phyloP scores from a whole-genome alignment of 2,329 filamentous ascomycete species.

The Pseudogymnoascus sp. region DNA sequence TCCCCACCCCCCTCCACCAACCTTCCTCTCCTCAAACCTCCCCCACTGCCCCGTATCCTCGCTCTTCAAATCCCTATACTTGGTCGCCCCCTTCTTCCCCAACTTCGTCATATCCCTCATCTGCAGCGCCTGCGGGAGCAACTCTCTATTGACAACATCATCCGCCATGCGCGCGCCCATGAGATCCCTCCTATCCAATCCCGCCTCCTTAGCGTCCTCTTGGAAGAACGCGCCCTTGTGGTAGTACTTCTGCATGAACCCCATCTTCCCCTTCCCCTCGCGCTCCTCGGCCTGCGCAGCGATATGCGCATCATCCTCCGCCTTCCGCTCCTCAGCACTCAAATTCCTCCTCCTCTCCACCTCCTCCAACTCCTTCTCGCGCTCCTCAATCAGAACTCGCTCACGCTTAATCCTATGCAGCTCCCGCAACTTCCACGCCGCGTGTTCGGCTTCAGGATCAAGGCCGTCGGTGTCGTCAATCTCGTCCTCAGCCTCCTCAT shows the following conservation, averaged over 20 bases:
- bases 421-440: conserved; percentile 91
- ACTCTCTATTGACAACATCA: conserved; percentile 71
- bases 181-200: conserved; percentile 71
- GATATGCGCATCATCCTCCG: conserved; percentile 74
- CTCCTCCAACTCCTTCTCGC: conserved; percentile 80
- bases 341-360: conserved; percentile 81
- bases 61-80: conserved; percentile 77
- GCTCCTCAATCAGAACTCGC: conserved; percentile 72
- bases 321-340: conserved; percentile 72
- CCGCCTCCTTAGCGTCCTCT: conserved; percentile 67
- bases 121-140: conserved; percentile 85
- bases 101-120: conserved; percentile 89
- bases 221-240: conserved; percentile 96
- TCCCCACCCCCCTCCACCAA: conserved; percentile 9
- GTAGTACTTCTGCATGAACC: conserved; percentile 90
- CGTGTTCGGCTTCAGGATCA: conserved; percentile 80
- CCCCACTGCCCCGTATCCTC: conserved; percentile 93
- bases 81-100: conserved; percentile 83
- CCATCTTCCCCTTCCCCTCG: conserved; percentile 66
- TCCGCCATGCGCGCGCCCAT: conserved; percentile 80
- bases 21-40: conserved; percentile 46
- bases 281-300: conserved; percentile 56
- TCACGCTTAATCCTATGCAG: conserved; percentile 81
- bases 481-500: conserved; percentile 60
- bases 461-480: conserved; percentile 84